Percentiles rank a stretch among this genome's conserved stretches.
Conservation (phyloP, 192 early-diverging fungal species). For the Rhizophagus clarus region DNA sequence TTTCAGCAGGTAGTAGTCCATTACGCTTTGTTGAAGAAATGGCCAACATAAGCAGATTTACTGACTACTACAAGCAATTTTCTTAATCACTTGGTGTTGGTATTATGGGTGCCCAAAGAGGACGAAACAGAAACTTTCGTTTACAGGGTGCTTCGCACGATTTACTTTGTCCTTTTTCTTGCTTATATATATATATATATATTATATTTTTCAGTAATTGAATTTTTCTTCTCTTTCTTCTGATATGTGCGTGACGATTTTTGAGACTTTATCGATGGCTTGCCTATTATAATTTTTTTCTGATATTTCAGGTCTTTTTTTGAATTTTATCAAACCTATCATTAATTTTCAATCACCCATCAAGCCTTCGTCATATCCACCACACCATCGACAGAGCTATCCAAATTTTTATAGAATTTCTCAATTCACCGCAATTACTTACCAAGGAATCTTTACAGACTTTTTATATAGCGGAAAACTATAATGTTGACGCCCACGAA, state of each 20-base stretch:
- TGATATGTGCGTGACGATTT: too few relatives aligned
- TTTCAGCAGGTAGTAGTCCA: too few relatives aligned
- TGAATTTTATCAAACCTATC: too few relatives aligned
- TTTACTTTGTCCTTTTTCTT: slow-evolving; percentile 25
- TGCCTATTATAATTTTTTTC: too few relatives aligned
- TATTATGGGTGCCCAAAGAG: slow-evolving; percentile 25
- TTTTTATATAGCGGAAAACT: neutral
- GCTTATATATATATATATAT: too few relatives aligned
- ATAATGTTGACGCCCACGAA: neutral
- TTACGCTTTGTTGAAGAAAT: slow-evolving; percentile 1
- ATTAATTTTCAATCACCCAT: neutral
- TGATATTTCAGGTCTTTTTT: too few relatives aligned
- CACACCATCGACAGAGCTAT: neutral
- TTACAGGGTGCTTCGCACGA: slow-evolving; percentile 9
- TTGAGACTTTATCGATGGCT: too few relatives aligned
- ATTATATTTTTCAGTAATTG: too few relatives aligned
- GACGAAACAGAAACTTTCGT: slow-evolving; percentile 11
- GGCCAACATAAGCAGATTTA: neutral
- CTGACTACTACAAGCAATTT: neutral
- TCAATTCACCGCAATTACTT: slow-evolving; percentile 16
- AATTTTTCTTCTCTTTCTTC: too few relatives aligned
- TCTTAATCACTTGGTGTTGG: slow-evolving; percentile 18
- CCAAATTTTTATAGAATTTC: slow-evolving; percentile 4
- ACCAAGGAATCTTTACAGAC: slow-evolving; percentile 2
- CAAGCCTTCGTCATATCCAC: too few relatives aligned